phyloP scores from a whole-genome alignment of 2,329 filamentous ascomycete species.

The Penicillium sclerotigenum region DNA sequence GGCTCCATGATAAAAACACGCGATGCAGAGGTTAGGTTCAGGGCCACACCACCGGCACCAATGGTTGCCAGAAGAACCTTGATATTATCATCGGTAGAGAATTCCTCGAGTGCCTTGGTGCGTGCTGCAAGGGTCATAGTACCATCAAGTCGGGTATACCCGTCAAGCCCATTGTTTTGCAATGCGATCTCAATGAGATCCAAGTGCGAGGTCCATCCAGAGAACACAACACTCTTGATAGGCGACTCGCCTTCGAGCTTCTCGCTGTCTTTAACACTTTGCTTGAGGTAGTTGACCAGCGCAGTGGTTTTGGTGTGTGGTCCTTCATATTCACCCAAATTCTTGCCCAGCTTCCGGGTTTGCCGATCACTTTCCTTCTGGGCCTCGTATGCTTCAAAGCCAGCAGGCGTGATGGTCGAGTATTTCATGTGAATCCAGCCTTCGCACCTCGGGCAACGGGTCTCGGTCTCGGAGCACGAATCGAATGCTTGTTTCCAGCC shows the following conservation, averaged over 20 bases:
- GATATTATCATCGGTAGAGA: constrained; percentile 68
- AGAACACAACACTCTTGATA: constrained; percentile 92
- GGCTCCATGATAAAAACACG: constrained; percentile 97
- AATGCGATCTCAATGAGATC: constrained; percentile 87
- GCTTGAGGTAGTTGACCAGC: constrained; percentile 69
- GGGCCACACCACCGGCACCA: constrained; percentile 82
- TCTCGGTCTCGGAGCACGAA: constrained; percentile 47
- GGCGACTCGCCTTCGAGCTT: constrained; percentile 62
- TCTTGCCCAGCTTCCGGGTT: constrained; percentile 56
- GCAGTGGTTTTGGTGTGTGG: constrained; percentile 91
- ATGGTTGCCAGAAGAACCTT: constrained; percentile 88
- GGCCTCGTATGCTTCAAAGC: constrained; percentile 50
- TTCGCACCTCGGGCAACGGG: constrained; percentile 66
- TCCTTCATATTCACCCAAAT: constrained; percentile 68
- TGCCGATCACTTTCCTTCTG: constrained; percentile 53
- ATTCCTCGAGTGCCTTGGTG: constrained; percentile 69
- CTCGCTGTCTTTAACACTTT: constrained; percentile 57
- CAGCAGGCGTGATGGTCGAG: constrained; percentile 64
- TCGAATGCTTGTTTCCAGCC: constrained; percentile 56
- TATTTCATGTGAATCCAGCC: constrained; percentile 61
- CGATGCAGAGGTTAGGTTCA: constrained; percentile 83
- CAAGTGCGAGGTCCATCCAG: constrained; percentile 91
- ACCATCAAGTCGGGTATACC: constrained; percentile 80
- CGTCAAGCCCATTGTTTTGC: constrained; percentile 51
- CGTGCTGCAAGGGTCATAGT: constrained; percentile 76